Conservation (phyloP, 345 rosid genomes). For the Conringia planisiliqua region DNA sequence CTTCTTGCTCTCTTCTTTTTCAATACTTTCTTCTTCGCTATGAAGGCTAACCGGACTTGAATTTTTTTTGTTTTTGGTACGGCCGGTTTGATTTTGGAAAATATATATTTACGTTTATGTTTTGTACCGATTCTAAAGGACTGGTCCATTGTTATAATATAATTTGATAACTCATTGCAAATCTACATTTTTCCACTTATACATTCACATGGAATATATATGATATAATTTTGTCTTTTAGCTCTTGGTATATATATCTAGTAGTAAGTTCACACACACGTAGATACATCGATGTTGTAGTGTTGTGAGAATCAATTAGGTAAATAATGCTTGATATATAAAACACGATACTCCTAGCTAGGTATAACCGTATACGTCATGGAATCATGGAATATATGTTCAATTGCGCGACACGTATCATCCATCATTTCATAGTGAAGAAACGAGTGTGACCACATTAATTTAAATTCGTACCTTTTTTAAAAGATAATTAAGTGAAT, state of each 20-base stretch:
- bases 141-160: not conserved
- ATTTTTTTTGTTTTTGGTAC: not conserved
- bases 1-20: not conserved
- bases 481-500: not conserved
- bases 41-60: not conserved
- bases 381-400: not conserved
- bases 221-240: not conserved
- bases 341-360: not conserved
- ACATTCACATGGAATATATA: not conserved
- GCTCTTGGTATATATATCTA: not conserved
- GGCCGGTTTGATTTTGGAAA: not conserved
- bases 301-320: conserved; percentile 14
- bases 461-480: not conserved
- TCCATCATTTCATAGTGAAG: conserved; percentile 13
- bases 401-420: conserved; percentile 15
- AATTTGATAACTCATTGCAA: not conserved
- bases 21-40: not conserved
- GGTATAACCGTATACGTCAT: not conserved
- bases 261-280: not conserved
- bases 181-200: conserved; percentile 2
- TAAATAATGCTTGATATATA: conserved; percentile 8
- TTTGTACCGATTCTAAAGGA: not conserved
- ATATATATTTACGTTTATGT: not conserved
- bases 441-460: conserved; percentile 12
- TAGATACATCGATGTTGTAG: not conserved